Percentiles rank a stretch among this genome's conserved stretches.
Conservation (phyloP, 768 basidiomycete genomes). For the Strobilomyces confusus region DNA sequence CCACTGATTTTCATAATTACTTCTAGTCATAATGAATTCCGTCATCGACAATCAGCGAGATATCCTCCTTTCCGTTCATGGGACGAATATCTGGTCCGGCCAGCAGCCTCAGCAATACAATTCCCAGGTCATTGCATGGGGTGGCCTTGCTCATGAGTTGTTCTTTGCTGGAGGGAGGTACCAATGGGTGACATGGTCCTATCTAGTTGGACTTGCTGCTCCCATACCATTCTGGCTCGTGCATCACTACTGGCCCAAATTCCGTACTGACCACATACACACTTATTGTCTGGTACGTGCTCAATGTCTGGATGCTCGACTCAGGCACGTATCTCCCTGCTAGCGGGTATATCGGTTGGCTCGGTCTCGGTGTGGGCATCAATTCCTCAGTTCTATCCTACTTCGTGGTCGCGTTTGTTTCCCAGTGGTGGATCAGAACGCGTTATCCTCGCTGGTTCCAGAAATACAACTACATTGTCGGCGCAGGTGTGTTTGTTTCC, state of each 20-base stretch:
- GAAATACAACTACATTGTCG: conserved; percentile 34
- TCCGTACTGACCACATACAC: conserved; percentile 26
- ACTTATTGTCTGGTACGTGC: conserved; percentile 26
- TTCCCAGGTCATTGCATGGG: conserved; percentile 37
- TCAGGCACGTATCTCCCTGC: conserved; percentile 6
- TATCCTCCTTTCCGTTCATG: conserved; percentile 50
- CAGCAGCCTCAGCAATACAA: conserved; percentile 30
- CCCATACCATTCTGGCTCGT: conserved; percentile 41
- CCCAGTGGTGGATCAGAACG: conserved; percentile 37
- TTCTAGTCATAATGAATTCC: conserved; percentile 54
- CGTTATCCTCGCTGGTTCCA: conserved; percentile 35
- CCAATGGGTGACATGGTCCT: conserved; percentile 39
- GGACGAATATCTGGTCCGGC: conserved; percentile 39
- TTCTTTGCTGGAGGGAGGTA: conserved; percentile 31
- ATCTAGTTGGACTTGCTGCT: conserved; percentile 28
- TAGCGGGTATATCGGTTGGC: conserved; percentile 19
- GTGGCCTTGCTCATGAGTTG: conserved; percentile 34
- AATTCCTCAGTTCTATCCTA: conserved; percentile 22
- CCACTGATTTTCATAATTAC: too few relatives aligned
- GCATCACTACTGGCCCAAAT: conserved; percentile 34
- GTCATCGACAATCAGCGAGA: conserved; percentile 49
- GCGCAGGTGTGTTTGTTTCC: conserved; percentile 36
- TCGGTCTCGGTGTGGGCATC: conserved; percentile 21
- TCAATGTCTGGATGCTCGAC: too few relatives aligned
- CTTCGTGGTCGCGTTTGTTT: conserved; percentile 25